Conservation (phyloP, 352 stramenopile species). For the Phytophthora macrochlamydospora region DNA sequence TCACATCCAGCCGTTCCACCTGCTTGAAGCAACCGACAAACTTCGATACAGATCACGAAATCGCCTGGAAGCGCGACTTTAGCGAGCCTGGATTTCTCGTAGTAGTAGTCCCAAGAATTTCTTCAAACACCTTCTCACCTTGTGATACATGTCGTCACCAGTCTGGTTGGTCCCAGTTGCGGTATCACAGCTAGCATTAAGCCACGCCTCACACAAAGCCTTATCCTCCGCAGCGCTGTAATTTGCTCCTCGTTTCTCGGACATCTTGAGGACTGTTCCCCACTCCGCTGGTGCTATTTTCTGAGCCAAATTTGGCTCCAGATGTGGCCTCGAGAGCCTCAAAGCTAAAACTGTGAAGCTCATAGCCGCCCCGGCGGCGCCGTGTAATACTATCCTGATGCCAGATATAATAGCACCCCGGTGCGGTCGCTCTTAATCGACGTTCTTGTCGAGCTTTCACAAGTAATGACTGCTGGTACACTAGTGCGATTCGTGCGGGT, state of each 20-base stretch:
- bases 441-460: too few species aligned
- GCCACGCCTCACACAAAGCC: conserved; percentile 4
- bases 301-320: too few species aligned
- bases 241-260: background rate
- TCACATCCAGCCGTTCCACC: background rate
- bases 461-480: too few species aligned
- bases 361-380: too few species aligned
- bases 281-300: too few species aligned
- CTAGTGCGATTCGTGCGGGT: too few species aligned
- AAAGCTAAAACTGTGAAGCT: too few species aligned
- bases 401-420: too few species aligned
- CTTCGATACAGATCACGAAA: conserved; percentile 5
- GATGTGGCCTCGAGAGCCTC: too few species aligned
- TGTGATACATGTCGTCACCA: background rate
- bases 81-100: background rate
- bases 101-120: background rate
- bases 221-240: conserved; percentile 2
- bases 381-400: too few species aligned
- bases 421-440: too few species aligned
- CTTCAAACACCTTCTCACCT: background rate
- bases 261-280: background rate
- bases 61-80: conserved; percentile 9
- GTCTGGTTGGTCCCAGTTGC: background rate
- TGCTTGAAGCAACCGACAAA: conserved; percentile 8
- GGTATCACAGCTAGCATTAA: background rate